Evolutionary conservation across 2,329 filamentous ascomycete species (phyloP).

Genomic region (Basipetospora chlamydospora): DNA sequence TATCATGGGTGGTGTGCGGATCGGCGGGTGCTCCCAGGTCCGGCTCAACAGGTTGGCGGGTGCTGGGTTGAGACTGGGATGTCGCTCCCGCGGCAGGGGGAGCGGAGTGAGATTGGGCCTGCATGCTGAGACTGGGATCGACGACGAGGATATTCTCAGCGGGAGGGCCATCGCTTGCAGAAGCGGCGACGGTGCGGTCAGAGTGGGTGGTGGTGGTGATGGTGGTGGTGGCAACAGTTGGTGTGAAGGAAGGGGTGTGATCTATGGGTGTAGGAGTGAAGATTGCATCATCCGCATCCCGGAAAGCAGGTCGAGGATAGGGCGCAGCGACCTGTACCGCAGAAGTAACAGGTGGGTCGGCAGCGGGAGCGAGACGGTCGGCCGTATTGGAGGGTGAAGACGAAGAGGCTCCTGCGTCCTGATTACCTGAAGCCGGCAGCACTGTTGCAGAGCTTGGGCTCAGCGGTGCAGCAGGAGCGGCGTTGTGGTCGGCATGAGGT

Average conservation of each 20-base stretch:
- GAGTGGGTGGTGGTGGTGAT: neutral
- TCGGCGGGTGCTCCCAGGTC: neutral
- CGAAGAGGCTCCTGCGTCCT: neutral
- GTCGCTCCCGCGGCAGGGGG: neutral
- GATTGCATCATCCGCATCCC: neutral
- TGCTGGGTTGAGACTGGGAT: constrained; percentile 1
- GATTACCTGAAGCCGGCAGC: constrained; percentile 2
- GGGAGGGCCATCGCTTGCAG: constrained; percentile 2
- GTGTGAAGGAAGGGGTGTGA: too few species aligned
- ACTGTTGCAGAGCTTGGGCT: neutral
- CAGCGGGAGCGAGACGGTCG: too few species aligned
- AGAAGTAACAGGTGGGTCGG: too few species aligned
- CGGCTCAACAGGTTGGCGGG: neutral
- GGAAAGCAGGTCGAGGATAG: neutral
- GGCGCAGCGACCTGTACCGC: too few species aligned
- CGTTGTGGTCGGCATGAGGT: constrained; percentile 1
- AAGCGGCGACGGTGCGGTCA: neutral
- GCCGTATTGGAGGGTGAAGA: too few species aligned
- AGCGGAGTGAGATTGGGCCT: constrained; percentile 3
- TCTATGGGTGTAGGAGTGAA: neutral
- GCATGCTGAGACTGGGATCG: constrained; percentile 5
- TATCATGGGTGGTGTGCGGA: constrained; percentile 14
- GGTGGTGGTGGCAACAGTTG: neutral
- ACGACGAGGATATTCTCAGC: neutral
- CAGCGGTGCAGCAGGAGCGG: constrained; percentile 4